Conservation (phyloP, 108 stramenopile genomes). For the Fragilaria crotonensis region DNA sequence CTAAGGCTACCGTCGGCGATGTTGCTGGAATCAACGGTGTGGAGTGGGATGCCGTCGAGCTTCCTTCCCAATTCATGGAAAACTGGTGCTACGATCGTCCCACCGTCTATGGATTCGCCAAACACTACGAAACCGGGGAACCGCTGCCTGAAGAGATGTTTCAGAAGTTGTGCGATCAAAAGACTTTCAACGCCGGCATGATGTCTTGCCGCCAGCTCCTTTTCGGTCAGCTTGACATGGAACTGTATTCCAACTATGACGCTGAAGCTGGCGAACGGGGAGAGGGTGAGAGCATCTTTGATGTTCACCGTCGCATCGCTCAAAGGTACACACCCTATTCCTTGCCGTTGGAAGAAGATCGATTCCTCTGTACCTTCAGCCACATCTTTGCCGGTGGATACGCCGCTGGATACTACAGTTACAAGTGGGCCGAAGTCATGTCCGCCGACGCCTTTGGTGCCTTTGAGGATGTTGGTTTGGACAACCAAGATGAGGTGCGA, state of each 20-base stretch:
- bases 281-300: conserved; percentile 74
- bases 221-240: conserved; percentile 95
- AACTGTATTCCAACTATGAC: conserved; percentile 86
- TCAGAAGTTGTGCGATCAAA: conserved; percentile 88
- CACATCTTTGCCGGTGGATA: conserved; percentile 99
- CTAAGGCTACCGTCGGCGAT: conserved; percentile 86
- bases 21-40: conserved; percentile 97
- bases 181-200: conserved; percentile 91
- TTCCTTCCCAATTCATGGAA: conserved; percentile 99
- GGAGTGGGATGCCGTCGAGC: conserved; percentile 98
- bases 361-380: conserved; percentile 93
- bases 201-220: conserved; percentile 91
- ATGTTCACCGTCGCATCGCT: conserved; percentile 86
- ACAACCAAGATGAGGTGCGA: conserved; percentile 87
- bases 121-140: conserved; percentile 96
- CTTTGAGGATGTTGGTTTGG: conserved; percentile 97
- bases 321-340: conserved; percentile 80
- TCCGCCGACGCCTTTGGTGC: conserved; percentile 96
- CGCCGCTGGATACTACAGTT: conserved; percentile 92
- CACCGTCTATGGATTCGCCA: conserved; percentile 91
- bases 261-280: conserved; percentile 40
- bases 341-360: conserved; percentile 86
- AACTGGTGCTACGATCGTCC: conserved; percentile 96
- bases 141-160: conserved; percentile 94
- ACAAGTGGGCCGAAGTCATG: conserved; percentile 99